These are phyloP conservation scores for Pisolithus albus DNA, from an alignment of 768 basidiomycete genomes.

Conservation along the genomic window DNA sequence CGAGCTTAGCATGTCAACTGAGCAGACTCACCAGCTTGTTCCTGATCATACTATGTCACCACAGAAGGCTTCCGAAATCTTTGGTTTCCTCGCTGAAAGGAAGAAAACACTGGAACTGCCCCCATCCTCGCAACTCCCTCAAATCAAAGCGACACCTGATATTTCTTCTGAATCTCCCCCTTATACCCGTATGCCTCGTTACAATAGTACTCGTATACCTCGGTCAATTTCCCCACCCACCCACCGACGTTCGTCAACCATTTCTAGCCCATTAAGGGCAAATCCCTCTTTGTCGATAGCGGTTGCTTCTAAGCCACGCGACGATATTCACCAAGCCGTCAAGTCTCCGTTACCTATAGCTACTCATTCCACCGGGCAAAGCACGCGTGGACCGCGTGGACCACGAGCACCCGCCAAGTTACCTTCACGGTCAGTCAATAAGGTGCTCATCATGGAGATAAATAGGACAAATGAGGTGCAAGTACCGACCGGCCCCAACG, in stretches of 20 bases:
- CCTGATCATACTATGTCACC: conserved; percentile 44
- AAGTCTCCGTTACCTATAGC: background rate
- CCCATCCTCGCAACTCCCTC: conserved; percentile 27
- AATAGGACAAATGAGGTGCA: conserved; percentile 1
- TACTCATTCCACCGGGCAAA: conserved; percentile 13
- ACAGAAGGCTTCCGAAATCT: conserved; percentile 68
- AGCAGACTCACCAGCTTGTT: conserved; percentile 24
- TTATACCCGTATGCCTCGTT: conserved; percentile 11
- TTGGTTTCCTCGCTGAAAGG: conserved; percentile 57
- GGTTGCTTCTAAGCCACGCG: background rate
- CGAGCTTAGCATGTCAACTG: conserved; percentile 51
- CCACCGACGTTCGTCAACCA: conserved; percentile 9
- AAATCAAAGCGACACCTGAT: conserved; percentile 20
- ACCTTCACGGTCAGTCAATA: conserved; percentile 15
- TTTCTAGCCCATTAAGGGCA: conserved; percentile 10
- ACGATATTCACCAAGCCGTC: conserved; percentile 1
- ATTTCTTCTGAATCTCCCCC: conserved; percentile 21
- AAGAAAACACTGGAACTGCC: conserved; percentile 33
- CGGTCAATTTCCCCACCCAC: conserved; percentile 8
- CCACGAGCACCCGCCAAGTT: conserved; percentile 33
- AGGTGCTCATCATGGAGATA: conserved; percentile 17
- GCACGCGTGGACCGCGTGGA: conserved; percentile 36
- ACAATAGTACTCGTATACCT: conserved; percentile 8
- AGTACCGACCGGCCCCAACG: background rate
- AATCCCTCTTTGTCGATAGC: conserved; percentile 5